Base-by-base conservation (phyloP, 2,329 filamentous ascomycete genomes). In the Trichoderma pleuroti region DNA sequence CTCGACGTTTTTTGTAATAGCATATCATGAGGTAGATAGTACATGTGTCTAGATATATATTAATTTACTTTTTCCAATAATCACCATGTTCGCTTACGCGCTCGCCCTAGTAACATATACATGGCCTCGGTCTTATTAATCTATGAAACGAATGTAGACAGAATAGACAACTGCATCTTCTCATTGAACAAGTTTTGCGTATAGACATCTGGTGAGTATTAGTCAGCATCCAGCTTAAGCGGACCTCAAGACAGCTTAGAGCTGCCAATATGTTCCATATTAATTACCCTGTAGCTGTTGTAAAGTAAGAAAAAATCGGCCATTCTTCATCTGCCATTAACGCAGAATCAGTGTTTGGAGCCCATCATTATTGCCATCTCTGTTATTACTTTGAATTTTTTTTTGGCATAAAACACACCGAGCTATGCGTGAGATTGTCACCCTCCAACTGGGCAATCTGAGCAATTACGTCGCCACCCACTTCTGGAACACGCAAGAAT, bases 401-500 rank as follows among this genome's bases (percentile, higher is more conserved):
- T n/a, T n/a, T n/a, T n/a, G n/a, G 26, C 12, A 49, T 14, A 18
- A 16, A 21, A 11, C 14, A 8, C 1, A 36, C 21, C 5, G n/a
- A 39, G 46, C 42, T 16, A 98, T 99, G 96, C 93, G 94, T 82
- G 96, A 99, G 82, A 93, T 98, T 72, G 86, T 99, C 72, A 98
- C 95, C 0, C 85, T 99, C 59, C 96, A 99, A 85, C 90, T 98
- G 72, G 96, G 96, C 56, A 92, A 97, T 79, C 90, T 92, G 78
- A 94, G 92, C 80, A 99, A 99, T 81, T 97, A 98, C 77, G 84
- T 97, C 26, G 94, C 92, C 34, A 97, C 94, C 0, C 96, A 99
- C 83, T 99, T 98, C 81, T 99, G 96, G 96, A 99, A 99, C 77
- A 86, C 92, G 7, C 95, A 97, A 92, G 96, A 99, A 85, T 97